These are phyloP conservation scores for Tuber magnatum DNA, from an alignment of 495 filamentous ascomycete genomes.

Conservation along the genomic window DNA sequence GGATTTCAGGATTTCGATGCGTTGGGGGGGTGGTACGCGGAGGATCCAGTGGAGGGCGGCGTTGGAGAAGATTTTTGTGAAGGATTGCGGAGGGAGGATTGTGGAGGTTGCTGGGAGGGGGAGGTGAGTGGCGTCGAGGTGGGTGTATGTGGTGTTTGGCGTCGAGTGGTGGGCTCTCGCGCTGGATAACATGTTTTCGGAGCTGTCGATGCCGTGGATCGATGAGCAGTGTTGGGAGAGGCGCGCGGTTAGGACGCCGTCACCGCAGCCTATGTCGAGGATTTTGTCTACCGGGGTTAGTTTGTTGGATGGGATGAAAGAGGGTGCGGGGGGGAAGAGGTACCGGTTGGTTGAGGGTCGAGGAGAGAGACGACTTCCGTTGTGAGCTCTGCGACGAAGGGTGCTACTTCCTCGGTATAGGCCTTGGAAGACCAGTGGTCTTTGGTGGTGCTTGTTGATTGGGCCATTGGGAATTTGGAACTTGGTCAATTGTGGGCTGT, in stretches of 20 bases:
- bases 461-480: slow-evolving; percentile 9
- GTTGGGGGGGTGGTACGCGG: slow-evolving; percentile 41
- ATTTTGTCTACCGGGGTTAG: slow-evolving; percentile 48
- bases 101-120: slow-evolving; percentile 26
- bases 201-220: slow-evolving; percentile 61
- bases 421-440: slow-evolving; percentile 29
- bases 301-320: neutral
- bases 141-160: slow-evolving; percentile 41
- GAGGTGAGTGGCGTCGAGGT: slow-evolving; percentile 49
- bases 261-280: slow-evolving; percentile 70
- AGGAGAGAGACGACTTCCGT: slow-evolving; percentile 59
- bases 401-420: slow-evolving; percentile 44
- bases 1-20: slow-evolving; percentile 45
- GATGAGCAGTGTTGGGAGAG: slow-evolving; percentile 47
- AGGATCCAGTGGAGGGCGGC: slow-evolving; percentile 78
- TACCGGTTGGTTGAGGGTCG: slow-evolving; percentile 47
- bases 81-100: slow-evolving; percentile 23
- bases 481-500: neutral
- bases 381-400: slow-evolving; percentile 67
- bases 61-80: slow-evolving; percentile 68
- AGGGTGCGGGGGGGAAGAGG: neutral
- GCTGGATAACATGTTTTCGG: slow-evolving; percentile 56
- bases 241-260: slow-evolving; percentile 58
- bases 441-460: neutral
- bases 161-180: slow-evolving; percentile 45